These are phyloP conservation scores for Chenopodium album DNA, from an alignment of 148 eudicot species.

Conservation along the genomic window DNA sequence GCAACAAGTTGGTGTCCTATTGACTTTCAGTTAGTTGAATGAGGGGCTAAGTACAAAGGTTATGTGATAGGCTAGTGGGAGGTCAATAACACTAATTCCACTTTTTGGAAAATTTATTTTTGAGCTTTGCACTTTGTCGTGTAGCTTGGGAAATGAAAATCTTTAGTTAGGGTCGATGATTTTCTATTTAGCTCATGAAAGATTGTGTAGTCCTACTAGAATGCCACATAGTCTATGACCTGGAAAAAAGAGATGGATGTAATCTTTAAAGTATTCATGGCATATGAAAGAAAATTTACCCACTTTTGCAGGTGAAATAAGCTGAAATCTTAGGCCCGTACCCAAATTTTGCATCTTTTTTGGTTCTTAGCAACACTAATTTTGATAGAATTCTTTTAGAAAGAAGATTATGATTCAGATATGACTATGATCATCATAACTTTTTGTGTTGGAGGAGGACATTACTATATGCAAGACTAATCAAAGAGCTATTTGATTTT, in stretches of 20 bases:
- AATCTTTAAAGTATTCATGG: too few relatives aligned
- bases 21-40: not conserved
- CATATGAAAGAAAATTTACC: too few relatives aligned
- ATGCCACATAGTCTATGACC: too few relatives aligned
- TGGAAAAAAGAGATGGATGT: too few relatives aligned
- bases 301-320: too few relatives aligned
- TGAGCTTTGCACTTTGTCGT: not conserved
- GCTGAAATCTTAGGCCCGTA: not conserved
- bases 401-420: not conserved
- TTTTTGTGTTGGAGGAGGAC: not conserved
- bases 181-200: too few relatives aligned
- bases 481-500: not conserved
- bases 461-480: not conserved
- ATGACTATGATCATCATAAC: not conserved
- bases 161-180: too few relatives aligned
- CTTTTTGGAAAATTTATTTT: not conserved
- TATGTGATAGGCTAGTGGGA: not conserved
- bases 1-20: not conserved
- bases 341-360: not conserved
- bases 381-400: not conserved
- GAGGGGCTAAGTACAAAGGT: not conserved
- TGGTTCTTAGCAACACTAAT: not conserved
- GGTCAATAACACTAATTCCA: too few relatives aligned
- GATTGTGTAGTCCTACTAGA: not conserved
- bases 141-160: not conserved